Evolutionary conservation across 129 eudicot species (phyloP).

Genomic region (Daucus carota): DH1_v3.0 NC_030384.2:28005001-28005500

Average conservation of each 20-base stretch:
- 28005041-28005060: background rate
- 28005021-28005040: background rate
- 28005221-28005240: slow-evolving; percentile 43
- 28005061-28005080: background rate
- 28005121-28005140: background rate
- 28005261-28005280: slow-evolving; percentile 38
- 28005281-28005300: slow-evolving; percentile 47
- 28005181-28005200: slow-evolving; percentile 40
- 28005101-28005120: background rate
- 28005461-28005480: slow-evolving; percentile 89
- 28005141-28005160: slow-evolving; percentile 18
- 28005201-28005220: slow-evolving; percentile 66
- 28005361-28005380: slow-evolving; percentile 72
- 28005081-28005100: background rate
- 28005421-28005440: slow-evolving; percentile 55
- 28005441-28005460: slow-evolving; percentile 77
- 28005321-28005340: slow-evolving; percentile 37
- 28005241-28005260: slow-evolving; percentile 86
- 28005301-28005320: slow-evolving; percentile 35
- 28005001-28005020: background rate
- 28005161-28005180: slow-evolving; percentile 46
- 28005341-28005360: slow-evolving; percentile 52
- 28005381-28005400: slow-evolving; percentile 51
- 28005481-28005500: slow-evolving; percentile 62
- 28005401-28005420: background rate